phyloP scores from a whole-genome alignment of 1,139 yeast species.

The Candida freyschussii region DNA sequence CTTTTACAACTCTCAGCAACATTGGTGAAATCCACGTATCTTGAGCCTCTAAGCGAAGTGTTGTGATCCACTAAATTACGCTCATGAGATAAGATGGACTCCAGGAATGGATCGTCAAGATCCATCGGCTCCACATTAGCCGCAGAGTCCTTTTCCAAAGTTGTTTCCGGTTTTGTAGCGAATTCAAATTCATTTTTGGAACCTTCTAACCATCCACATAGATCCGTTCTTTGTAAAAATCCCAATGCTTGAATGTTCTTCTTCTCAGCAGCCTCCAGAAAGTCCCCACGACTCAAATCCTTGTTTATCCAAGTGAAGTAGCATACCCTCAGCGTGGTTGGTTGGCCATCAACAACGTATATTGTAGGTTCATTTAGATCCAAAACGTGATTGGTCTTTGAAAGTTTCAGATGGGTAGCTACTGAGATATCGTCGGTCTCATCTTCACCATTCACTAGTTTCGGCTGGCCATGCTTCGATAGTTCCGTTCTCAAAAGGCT shows the following conservation, averaged over 20 bases:
- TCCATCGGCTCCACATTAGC: conserved; percentile 4
- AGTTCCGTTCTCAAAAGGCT: conserved; percentile 10
- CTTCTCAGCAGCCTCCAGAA: conserved; percentile 67
- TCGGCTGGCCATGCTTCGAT: conserved; percentile 12
- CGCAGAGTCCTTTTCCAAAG: conserved; percentile 6
- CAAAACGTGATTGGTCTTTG: conserved; percentile 16
- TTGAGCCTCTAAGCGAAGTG: conserved; percentile 72
- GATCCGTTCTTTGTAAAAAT: conserved; percentile 81
- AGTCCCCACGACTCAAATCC: conserved; percentile 77
- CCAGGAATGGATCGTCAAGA: conserved; percentile 51
- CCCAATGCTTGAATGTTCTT: conserved; percentile 66
- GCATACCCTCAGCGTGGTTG: conserved; percentile 55
- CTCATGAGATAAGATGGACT: conserved; percentile 53
- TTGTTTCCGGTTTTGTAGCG: conserved; percentile 5
- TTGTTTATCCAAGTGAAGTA: conserved; percentile 78
- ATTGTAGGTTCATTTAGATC: conserved; percentile 46
- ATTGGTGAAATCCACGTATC: conserved; percentile 66
- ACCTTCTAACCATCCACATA: conserved; percentile 77
- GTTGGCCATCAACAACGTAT: conserved; percentile 48
- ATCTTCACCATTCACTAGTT: conserved; percentile 23
- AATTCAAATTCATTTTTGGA: conserved; percentile 53
- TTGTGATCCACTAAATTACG: conserved; percentile 72
- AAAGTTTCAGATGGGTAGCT: conserved; percentile 25
- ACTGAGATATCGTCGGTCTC: conserved; percentile 24
- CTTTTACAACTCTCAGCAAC: conserved; percentile 42